Evolutionary conservation across 2,329 filamentous ascomycete species (phyloP).

Genomic region (Cladosporium sp.): DNA sequence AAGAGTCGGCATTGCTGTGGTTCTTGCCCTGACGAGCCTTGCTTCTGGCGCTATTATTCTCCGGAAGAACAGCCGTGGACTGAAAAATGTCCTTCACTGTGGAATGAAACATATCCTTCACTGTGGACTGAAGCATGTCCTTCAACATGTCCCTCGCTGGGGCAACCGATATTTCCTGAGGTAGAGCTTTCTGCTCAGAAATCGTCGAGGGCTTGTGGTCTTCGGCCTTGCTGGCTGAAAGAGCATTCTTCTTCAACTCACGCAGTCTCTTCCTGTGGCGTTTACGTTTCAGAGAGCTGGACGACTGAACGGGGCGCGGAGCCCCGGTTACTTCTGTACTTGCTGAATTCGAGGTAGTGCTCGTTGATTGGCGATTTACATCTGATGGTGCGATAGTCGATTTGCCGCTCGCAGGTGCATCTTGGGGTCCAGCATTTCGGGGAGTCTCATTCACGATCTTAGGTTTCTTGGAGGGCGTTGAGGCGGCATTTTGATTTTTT

Average conservation of each 20-base stretch:
- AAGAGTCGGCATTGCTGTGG: background rate
- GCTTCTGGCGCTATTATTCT: background rate
- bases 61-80: background rate
- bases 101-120: background rate
- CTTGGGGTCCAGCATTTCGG: background rate
- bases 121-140: background rate
- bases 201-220: background rate
- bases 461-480: background rate
- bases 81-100: background rate
- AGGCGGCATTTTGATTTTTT: background rate
- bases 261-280: background rate
- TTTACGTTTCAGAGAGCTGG: background rate
- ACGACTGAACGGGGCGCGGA: background rate
- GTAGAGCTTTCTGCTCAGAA: background rate
- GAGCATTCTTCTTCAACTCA: background rate
- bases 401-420: background rate
- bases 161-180: background rate
- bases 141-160: background rate
- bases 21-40: background rate
- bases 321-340: background rate
- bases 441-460: background rate
- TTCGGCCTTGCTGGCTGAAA: background rate
- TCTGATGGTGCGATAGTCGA: background rate
- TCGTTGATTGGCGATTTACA: background rate
- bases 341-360: background rate